Conservation (phyloP, 139 green algal genomes). For the Haematococcus sp. region DNA sequence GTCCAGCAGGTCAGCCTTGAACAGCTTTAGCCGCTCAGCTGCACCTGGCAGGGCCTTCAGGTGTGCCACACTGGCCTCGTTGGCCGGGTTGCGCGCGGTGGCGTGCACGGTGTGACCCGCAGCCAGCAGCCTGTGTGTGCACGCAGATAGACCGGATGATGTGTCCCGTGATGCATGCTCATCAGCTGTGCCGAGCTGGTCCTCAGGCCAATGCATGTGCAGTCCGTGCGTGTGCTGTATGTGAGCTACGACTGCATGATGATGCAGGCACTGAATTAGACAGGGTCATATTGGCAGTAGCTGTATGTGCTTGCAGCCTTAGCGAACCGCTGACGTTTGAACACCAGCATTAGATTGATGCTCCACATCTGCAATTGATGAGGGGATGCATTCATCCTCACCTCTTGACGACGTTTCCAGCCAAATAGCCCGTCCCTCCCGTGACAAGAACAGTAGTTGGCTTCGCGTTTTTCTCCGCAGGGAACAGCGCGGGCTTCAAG, state of each 20-base stretch:
- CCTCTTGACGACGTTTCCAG: conserved; percentile 15
- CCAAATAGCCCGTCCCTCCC: conserved; percentile 38
- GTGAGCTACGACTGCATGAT: too few relatives aligned
- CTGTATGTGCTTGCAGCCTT: too few relatives aligned
- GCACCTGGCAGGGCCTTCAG: conserved; percentile 47
- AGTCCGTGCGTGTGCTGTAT: too few relatives aligned
- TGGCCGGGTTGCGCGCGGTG: conserved; percentile 26
- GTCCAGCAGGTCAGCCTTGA: conserved; percentile 43
- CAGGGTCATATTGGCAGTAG: too few relatives aligned
- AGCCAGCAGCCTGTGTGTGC: conserved; percentile 38
- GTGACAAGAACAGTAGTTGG: conserved; percentile 22
- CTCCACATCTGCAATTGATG: too few relatives aligned
- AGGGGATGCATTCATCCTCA: background rate
- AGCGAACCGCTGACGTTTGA: too few relatives aligned
- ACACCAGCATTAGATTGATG: too few relatives aligned
- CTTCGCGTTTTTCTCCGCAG: too few relatives aligned
- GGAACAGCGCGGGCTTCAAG: too few relatives aligned
- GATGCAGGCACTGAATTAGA: too few relatives aligned
- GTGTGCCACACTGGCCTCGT: background rate
- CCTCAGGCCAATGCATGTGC: too few relatives aligned
- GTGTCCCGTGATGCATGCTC: background rate
- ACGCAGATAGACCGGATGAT: conserved; percentile 13
- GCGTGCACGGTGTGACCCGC: conserved; percentile 47
- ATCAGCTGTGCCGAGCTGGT: background rate
- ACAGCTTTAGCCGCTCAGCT: conserved; percentile 39